phyloP scores from a whole-genome alignment of 1,139 yeast genomes.

The Debaryomyces sp. region DNA sequence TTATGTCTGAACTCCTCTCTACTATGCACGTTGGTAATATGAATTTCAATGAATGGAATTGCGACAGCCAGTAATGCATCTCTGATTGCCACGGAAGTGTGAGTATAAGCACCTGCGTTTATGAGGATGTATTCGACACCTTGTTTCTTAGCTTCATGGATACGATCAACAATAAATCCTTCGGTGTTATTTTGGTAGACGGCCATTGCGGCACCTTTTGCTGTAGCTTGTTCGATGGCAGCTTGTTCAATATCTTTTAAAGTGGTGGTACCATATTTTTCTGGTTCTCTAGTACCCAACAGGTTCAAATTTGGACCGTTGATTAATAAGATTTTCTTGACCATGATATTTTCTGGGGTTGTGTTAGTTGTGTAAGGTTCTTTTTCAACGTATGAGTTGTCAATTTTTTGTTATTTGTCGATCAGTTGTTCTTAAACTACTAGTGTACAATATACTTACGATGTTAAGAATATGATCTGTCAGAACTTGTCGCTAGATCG shows the following conservation, averaged over 20 bases:
- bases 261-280: slow-evolving; percentile 50
- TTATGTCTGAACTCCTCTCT: slow-evolving; percentile 55
- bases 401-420: background rate
- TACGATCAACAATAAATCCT: slow-evolving; percentile 49
- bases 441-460: background rate
- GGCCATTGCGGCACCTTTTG: slow-evolving; percentile 32
- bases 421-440: background rate
- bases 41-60: slow-evolving; percentile 52
- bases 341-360: slow-evolving; percentile 24
- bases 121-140: slow-evolving; percentile 45
- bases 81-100: slow-evolving; percentile 52
- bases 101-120: slow-evolving; percentile 56
- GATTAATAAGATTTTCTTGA: slow-evolving; percentile 42
- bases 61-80: slow-evolving; percentile 51
- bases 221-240: slow-evolving; percentile 37
- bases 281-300: slow-evolving; percentile 53
- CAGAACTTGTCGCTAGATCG: background rate
- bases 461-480: background rate
- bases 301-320: slow-evolving; percentile 54
- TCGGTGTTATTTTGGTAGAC: slow-evolving; percentile 48
- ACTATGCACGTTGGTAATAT: slow-evolving; percentile 52
- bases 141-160: slow-evolving; percentile 45
- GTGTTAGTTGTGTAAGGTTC: background rate
- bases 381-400: background rate
- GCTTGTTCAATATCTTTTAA: slow-evolving; percentile 43